phyloP scores from a whole-genome alignment of 768 basidiomycete species.

The Phallus indusiatus region DNA sequence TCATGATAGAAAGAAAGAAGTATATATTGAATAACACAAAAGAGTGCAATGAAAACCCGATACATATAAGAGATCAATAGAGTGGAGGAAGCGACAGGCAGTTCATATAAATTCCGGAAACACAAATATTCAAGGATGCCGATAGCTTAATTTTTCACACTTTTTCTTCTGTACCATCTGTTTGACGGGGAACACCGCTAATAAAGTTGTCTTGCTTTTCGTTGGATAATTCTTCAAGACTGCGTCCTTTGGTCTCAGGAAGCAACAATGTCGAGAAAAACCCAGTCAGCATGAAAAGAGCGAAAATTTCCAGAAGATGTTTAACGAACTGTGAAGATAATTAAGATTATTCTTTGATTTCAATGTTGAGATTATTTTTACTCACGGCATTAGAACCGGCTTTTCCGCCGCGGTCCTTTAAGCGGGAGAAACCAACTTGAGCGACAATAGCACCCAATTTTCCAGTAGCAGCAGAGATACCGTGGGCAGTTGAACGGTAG shows the following conservation, averaged over 20 bases:
- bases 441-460: constrained; percentile 79
- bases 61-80: no score
- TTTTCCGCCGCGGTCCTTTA: constrained; percentile 58
- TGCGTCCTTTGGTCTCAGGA: constrained; percentile 63
- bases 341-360: constrained; percentile 62
- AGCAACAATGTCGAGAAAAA: constrained; percentile 72
- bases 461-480: constrained; percentile 75
- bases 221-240: constrained; percentile 66
- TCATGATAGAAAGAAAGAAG: no score
- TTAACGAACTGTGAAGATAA: constrained; percentile 11
- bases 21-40: no score
- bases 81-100: no score
- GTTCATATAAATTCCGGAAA: no score
- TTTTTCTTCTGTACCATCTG: neutral
- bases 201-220: constrained; percentile 61
- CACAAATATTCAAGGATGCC: no score
- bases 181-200: constrained; percentile 1
- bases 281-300: constrained; percentile 81
- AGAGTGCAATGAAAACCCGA: no score
- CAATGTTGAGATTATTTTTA: neutral
- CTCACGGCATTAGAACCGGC: constrained; percentile 22
- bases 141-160: neutral
- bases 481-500: constrained; percentile 77
- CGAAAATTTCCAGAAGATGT: constrained; percentile 58
- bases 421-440: constrained; percentile 64